Evolutionary conservation across 495 filamentous ascomycete genomes (phyloP), one percentile per base, ranked within the genome.

Genomic region (Talaromyces thailandensis): DNA sequence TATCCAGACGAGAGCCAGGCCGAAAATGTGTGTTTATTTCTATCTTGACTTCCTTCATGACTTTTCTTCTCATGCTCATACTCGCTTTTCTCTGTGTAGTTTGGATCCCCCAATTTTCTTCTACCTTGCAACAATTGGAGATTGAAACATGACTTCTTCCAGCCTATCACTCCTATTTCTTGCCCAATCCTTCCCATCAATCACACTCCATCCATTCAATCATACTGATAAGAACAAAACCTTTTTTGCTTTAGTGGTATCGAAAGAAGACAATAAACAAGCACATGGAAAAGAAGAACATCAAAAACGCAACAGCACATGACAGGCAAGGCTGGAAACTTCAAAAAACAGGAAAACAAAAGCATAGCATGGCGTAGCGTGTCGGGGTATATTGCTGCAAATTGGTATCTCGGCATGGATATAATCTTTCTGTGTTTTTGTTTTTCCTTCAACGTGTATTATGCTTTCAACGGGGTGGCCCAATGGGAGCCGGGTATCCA

Each of bases 401-500:
- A 83, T 84, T 80, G 79, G 83, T 77, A 76, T 66, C 76, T 70
- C 70, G 58, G 43, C 58, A 69, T 61, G 57, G 57, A 59, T 59
- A 59, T 24, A 59, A 43, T 59, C 43, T 43, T 14, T 59, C 24
- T 29, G 26, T 55, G 51, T 55, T 52, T 52, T 51, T 29, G 50
- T 31, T 50, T 45, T 61, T 61, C 25, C 43, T 51, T 61, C 59
- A 57, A 57, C n/a, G 18, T 35, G 29, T 57, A 31, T 57, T 31
- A 57, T 79, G 66, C 65, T 65, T 76, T 80, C 86, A 91, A 87
- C 88, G 88, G 79, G 86, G 90, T 83, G 88, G 87, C 79, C 88
- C 89, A 79, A 89, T 88, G 29, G 89, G 89, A 81, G 86, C 89
- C 83, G 89, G 89, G 89, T 92, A 92, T 91, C 88, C 88, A 85